Conservation (phyloP, 1,139 yeast genomes). For the Candida sojae region DNA sequence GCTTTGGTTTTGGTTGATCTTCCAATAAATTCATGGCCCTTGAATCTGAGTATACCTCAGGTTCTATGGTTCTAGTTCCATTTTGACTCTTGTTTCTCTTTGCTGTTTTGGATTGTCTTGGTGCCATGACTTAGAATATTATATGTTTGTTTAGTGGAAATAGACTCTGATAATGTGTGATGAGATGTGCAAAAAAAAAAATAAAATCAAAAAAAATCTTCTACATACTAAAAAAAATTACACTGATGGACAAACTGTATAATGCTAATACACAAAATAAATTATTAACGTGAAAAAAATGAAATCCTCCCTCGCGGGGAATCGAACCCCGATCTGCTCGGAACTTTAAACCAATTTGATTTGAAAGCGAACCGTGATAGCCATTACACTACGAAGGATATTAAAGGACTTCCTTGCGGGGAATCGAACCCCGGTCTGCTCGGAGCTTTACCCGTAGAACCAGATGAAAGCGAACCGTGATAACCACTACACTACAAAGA, state of each 20-base stretch:
- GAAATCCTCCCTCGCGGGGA: constrained; percentile 7
- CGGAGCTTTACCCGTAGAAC: neutral
- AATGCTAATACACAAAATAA: neutral
- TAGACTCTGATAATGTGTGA: neutral
- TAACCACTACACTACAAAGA: constrained; percentile 8
- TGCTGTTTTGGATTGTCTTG: constrained; percentile 59
- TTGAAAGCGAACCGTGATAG: constrained; percentile 10
- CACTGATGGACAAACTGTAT: neutral
- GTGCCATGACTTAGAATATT: constrained; percentile 42
- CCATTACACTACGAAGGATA: constrained; percentile 7
- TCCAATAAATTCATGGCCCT: constrained; percentile 66
- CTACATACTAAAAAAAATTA: neutral
- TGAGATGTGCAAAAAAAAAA: constrained; percentile 6
- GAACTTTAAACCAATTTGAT: neutral
- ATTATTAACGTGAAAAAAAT: neutral
- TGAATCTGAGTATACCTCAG: constrained; percentile 66
- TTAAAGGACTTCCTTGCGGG: constrained; percentile 2
- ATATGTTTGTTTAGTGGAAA: neutral
- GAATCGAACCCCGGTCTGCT: constrained; percentile 10
- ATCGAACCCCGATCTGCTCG: constrained; percentile 10
- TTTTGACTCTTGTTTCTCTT: constrained; percentile 57
- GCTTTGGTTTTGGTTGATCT: constrained; percentile 62
- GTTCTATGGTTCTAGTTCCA: constrained; percentile 56
- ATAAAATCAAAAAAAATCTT: neutral
- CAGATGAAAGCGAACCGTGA: constrained; percentile 9